Percentiles rank a stretch among this genome's conserved stretches.
phyloP scores from a whole-genome alignment of 148 eudicot genomes.

The Fagopyrum esculentum region DNA sequence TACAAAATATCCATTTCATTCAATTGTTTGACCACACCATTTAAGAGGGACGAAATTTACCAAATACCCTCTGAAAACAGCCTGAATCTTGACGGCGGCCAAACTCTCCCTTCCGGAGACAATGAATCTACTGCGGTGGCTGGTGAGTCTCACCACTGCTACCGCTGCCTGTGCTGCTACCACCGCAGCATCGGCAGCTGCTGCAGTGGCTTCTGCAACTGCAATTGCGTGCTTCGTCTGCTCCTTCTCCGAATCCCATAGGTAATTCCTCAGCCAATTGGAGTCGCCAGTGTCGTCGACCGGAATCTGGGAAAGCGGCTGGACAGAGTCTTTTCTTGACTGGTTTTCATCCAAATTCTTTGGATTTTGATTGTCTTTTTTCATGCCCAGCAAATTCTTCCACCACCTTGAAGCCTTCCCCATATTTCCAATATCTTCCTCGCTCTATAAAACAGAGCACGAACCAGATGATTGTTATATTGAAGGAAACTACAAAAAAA shows the following conservation, averaged over 20 bases:
- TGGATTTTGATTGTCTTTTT: conserved; percentile 43
- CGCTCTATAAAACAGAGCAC: too few species aligned
- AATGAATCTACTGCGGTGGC: conserved; percentile 38
- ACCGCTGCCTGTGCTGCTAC: conserved; percentile 94
- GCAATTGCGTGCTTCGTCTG: conserved; percentile 91
- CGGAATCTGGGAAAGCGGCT: conserved; percentile 17
- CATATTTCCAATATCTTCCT: conserved; percentile 24
- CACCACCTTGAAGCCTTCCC: conserved; percentile 83
- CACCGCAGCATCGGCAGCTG: conserved; percentile 87
- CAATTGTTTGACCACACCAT: background rate
- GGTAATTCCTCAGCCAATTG: conserved; percentile 44
- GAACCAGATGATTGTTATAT: too few species aligned
- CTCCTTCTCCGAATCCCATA: conserved; percentile 39
- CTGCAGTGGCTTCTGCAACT: conserved; percentile 88
- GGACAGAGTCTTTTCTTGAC: conserved; percentile 20
- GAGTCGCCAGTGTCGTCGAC: conserved; percentile 14
- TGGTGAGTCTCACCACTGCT: conserved; percentile 82
- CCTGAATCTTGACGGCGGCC: conserved; percentile 75
- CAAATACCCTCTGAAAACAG: conserved; percentile 75
- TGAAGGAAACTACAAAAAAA: too few species aligned
- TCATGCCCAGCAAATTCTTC: conserved; percentile 66
- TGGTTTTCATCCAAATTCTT: conserved; percentile 24
- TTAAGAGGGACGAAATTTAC: conserved; percentile 23
- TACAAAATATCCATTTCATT: background rate
- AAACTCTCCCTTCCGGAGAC: conserved; percentile 40